Conservation (phyloP, 495 filamentous ascomycete genomes). For the Xylaria sp. region DNA sequence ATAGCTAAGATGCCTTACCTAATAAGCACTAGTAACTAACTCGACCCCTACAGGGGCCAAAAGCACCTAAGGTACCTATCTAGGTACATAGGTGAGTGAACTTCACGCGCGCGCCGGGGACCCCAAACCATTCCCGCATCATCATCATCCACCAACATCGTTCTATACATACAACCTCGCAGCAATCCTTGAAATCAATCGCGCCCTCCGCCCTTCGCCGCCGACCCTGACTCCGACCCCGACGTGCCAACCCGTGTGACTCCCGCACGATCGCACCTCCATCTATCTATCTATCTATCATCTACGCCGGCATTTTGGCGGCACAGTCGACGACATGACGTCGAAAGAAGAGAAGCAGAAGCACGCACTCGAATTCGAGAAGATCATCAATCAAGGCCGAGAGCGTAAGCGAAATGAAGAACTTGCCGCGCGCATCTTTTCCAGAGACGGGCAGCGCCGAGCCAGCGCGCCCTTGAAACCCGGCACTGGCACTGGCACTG, state of each 20-base stretch:
- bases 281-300: background rate
- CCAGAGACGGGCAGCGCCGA: constrained; percentile 61
- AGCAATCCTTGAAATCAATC: background rate
- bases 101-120: constrained; percentile 13
- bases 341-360: constrained; percentile 46
- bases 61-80: too few species aligned
- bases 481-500: constrained; percentile 38
- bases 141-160: background rate
- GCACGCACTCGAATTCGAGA: constrained; percentile 65
- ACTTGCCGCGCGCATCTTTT: constrained; percentile 75
- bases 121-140: constrained; percentile 15
- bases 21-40: background rate
- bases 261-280: background rate
- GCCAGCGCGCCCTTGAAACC: constrained; percentile 62
- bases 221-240: background rate
- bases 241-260: background rate
- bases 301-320: background rate
- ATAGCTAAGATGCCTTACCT: too few species aligned
- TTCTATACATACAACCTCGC: background rate
- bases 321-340: constrained; percentile 46
- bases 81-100: background rate
- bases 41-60: constrained; percentile 13
- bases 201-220: background rate
- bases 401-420: constrained; percentile 72
- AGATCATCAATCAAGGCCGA: constrained; percentile 71